Conservation (phyloP, 306 rosid genomes). For the Lathyrus oleraceus region DNA sequence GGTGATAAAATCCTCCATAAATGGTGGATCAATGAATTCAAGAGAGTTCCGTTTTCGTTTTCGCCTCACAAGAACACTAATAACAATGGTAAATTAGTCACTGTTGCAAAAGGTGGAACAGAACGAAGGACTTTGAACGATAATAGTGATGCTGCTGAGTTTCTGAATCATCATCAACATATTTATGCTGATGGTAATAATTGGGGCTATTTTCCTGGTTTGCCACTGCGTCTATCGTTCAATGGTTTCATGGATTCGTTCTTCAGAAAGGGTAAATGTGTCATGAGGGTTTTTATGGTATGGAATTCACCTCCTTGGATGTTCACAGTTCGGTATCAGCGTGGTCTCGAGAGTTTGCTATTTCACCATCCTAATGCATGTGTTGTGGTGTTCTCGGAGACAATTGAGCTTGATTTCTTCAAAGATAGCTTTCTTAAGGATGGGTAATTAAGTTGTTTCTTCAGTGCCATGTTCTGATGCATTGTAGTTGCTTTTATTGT, state of each 20-base stretch:
- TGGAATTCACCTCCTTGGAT: slow-evolving; percentile 99
- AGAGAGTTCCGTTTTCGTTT: slow-evolving; percentile 63
- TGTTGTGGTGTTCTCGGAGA: slow-evolving; percentile 88
- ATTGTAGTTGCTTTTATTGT: background rate
- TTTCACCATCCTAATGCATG: slow-evolving; percentile 73
- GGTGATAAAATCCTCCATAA: slow-evolving; percentile 63
- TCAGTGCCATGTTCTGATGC: background rate
- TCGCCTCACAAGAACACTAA: slow-evolving; percentile 33
- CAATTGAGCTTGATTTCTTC: slow-evolving; percentile 92
- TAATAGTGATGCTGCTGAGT: slow-evolving; percentile 8
- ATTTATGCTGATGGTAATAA: slow-evolving; percentile 78
- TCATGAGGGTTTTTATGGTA: slow-evolving; percentile 76
- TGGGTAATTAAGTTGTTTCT: slow-evolving; percentile 47
- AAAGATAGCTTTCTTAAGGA: slow-evolving; percentile 70
- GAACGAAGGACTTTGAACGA: slow-evolving; percentile 46
- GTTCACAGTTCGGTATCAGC: slow-evolving; percentile 74
- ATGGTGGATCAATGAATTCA: slow-evolving; percentile 64
- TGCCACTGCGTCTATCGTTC: slow-evolving; percentile 58
- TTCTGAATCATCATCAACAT: slow-evolving; percentile 37
- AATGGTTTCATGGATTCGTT: slow-evolving; percentile 67
- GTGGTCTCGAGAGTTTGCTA: slow-evolving; percentile 87
- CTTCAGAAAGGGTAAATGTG: slow-evolving; percentile 64
- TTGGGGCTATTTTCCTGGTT: slow-evolving; percentile 91
- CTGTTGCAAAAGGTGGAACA: slow-evolving; percentile 29
- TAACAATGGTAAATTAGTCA: background rate